Base-by-base conservation (phyloP, 208 protist genomes). In the Polymyxa betae region DNA sequence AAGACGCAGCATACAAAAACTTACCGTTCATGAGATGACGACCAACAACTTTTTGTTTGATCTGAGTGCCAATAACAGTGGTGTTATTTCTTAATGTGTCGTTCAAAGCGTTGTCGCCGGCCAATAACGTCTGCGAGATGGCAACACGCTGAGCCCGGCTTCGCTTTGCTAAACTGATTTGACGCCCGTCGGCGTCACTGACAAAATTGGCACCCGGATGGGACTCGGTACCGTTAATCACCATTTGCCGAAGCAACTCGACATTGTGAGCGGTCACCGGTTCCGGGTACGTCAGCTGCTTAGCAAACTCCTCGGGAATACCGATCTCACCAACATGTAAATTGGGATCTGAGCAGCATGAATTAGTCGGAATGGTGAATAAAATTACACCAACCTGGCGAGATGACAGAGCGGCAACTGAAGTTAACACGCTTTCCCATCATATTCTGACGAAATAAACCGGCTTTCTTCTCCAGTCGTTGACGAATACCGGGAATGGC, bases 341-440 rank as follows among this genome's bases (percentile, higher is more conserved):
- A 45, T 97, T 95, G 89, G 96, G 97, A 95, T 99, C 99, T n/a
- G n/a, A n/a, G n/a, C n/a, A n/a, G n/a, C n/a, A n/a, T n/a, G n/a
- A n/a, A n/a, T n/a, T n/a, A n/a, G n/a, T n/a, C n/a, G n/a, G n/a
- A n/a, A n/a, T n/a, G n/a, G n/a, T n/a, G n/a, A n/a, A n/a, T n/a
- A n/a, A n/a, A n/a, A n/a, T n/a, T n/a, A n/a, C n/a, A n/a, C n/a
- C n/a, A n/a, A n/a, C n/a, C n/a, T 32, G 99, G 98, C 16, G 98
- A 99, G 94, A 99, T 99, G 91, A 99, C 99, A 0, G 96, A 94
- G 5, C 93, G 40, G 0, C 82, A 77, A n/a, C 82, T 54, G 66
- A 98, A 99, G 95, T 99, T 99, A 49, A 99, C 98, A 91, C 99
- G 96, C 93, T 99, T 99, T 90, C 99, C 98, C 98, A 99, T 99